Evolutionary conservation across 2,329 filamentous ascomycete genomes (phyloP), one percentile per base, ranked within the genome.

Genomic region (Calonectria fujianensis): DNA sequence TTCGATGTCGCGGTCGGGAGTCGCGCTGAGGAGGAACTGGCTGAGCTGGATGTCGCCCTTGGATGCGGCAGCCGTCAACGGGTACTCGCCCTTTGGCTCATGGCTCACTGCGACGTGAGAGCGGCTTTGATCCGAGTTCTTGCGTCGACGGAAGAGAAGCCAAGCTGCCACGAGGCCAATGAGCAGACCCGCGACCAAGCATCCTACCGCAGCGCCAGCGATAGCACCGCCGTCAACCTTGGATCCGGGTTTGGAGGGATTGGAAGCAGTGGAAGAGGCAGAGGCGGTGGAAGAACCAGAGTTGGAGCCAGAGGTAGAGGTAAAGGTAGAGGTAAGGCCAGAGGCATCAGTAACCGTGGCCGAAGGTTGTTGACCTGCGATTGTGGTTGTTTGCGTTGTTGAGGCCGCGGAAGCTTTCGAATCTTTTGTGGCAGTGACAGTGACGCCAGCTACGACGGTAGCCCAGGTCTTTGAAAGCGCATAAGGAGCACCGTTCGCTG

Each of bases 1-100:
- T 5, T 75, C 73, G 11, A 87, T 82, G 3, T 84, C 81, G n/a
- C 81, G 79, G 71, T 88, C 85, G 0, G 86, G 82, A 0, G 78
- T 83, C 1, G 83, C 74, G 18, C 84, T 82, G 14, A 86, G 80
- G 9, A 87, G 81, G 54, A 85, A 86, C 41, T 85, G 83, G n/a
- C 78, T 77, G 10, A 87, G 78, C 9, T 78, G 78, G 5, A 81
- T 68, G 59, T 81, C 77, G 8, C 79, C 13, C 68, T 52, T 29
- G 64, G 29, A 57, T n/a, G 41, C 14, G 59, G 45, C 16, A 2
- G 59, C 14, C 1, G 31, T 16, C 14, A 37, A 16, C 2, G 32
- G 16, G 18, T 48, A 63, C 24, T 68, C 13, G n/a, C 18, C 45
- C 29, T 68, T 72, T 1, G 57, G 57, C 14, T 63, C 64, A 27